Evolutionary conservation across 768 basidiomycete genomes (phyloP).

Genomic region (Boletus sp.): DNA sequence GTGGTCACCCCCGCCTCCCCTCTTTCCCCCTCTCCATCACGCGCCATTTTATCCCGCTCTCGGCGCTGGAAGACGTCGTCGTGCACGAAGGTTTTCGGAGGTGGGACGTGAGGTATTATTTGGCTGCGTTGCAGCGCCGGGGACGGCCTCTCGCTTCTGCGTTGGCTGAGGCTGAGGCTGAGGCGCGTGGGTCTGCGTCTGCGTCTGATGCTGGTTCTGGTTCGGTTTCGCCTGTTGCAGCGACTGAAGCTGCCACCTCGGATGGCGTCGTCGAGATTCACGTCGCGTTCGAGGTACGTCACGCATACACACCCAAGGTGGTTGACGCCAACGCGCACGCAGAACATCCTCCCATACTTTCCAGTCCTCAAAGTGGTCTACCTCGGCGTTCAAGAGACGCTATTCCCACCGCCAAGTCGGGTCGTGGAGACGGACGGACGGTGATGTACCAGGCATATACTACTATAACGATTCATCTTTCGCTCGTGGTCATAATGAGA

Average conservation of each 20-base stretch:
- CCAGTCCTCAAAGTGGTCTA: slow-evolving; percentile 60
- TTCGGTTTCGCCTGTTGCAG: not conserved
- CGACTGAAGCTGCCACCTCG: not conserved
- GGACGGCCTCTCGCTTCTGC: not conserved
- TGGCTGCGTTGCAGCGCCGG: slow-evolving; percentile 43
- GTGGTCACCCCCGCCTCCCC: slow-evolving; percentile 46
- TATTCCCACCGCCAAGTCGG: no score
- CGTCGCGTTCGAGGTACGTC: slow-evolving; percentile 59
- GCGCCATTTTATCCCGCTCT: slow-evolving; percentile 60
- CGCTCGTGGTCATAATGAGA: no score
- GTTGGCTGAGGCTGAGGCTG: not conserved
- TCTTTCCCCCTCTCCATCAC: slow-evolving; percentile 29
- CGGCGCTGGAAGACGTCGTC: slow-evolving; percentile 55
- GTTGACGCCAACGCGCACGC: not conserved
- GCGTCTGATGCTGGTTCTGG: no score
- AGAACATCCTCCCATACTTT: slow-evolving; percentile 69
- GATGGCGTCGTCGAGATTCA: slow-evolving; percentile 36
- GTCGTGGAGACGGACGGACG: no score
- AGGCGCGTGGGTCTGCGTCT: not conserved
- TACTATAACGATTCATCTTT: no score
- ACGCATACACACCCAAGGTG: not conserved
- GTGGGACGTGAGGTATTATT: slow-evolving; percentile 73
- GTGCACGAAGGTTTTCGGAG: slow-evolving; percentile 72
- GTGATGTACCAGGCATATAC: no score
- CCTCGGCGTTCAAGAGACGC: slow-evolving; percentile 50